Base-by-base conservation (phyloP, 371 early-diverging fungal species). In the Funneliformis caledonium region DNA sequence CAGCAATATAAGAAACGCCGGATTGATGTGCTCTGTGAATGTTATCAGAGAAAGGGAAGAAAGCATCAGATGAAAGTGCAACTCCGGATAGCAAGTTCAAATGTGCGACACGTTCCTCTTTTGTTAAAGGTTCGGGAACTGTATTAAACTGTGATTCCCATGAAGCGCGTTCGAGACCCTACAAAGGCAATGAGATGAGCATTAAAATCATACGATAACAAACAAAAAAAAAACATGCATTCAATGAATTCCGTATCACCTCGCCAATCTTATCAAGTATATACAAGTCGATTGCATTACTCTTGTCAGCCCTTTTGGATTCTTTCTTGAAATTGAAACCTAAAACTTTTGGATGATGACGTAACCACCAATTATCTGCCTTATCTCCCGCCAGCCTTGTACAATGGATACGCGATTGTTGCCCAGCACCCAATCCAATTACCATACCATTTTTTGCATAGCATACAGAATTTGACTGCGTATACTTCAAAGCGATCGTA, bases 41-140 rank as follows among this genome's bases (percentile, higher is more conserved):
- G 83, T 97, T 98, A 87, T 98, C 99, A 11, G 94, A 88, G 92
- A 98, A 98, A 83, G 99, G 99, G 96, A 98, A 98, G 93, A 98
- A 98, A 60, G 98, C 98, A 85, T 98, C 99, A 37, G 96, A 96
- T 2, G 96, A 92, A 9, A 97, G 88, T 12, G 94, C 94, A 47
- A 97, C 94, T 70, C 91, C 95, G 42, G 79, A 85, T 72, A 95
- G 87, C 82, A 89, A 78, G 74, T 85, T 85, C 88, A 94, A 91
- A 89, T 96, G 96, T 80, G 87, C 94, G 78, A 87, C 87, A 75
- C 95, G 93, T 85, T 97, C 96, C 70, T 89, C 92, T 31, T 87
- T 90, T 14, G 96, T 94, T 82, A 98, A 87, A 12, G 91, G 91
- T 65, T 84, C 89, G 47, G 99, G 99, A 26, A 96, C 90, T 31